Evolutionary conservation across 2,329 filamentous ascomycete species (phyloP), one percentile per base, ranked within the genome.

Genomic region (Paracoccidioides brasiliensis): DNA sequence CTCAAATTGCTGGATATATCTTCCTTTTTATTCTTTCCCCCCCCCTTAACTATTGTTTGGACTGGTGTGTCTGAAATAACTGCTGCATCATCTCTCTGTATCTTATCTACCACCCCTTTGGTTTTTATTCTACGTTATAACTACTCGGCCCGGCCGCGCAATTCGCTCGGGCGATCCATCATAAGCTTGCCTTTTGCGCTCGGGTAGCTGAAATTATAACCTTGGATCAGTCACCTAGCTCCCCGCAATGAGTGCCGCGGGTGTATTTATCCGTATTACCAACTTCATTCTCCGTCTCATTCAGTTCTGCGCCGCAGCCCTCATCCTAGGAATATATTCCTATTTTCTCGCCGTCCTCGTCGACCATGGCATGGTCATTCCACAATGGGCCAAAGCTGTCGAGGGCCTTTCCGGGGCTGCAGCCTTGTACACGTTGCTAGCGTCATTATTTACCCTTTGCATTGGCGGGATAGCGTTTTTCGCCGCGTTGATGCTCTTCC

Each of bases 321-420:
- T 95, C 61, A 80, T 91, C 58, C 80, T 96, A 59, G 85, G 80
- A 62, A 80, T 93, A 65, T 90, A 85, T 77, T 84, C 83, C 52
- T 95, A 94, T 77, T 94, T 90, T 77, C 81, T 96, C 52, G 82
- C 85, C 7, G 79, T 85, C 7, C 80, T 90, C 12, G 69, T 79
- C 59, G 80, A 84, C 64, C 81, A 88, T 71, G 64, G 82, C 62
- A 69, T 84, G 12, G 56, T 65, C 56, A 90, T 90, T 61, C 75
- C 79, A 15, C 80, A 71, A 62, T 84, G 80, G 73, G 73, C 85
- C 57, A 83, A 84, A 55, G 88, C 87, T 33, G 86, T 93, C 55
- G 83, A 84, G 65, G 88, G 88, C 60, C 83, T 96, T 57, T 79
- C 87, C 0, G 90, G 90, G 52, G 78, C 79, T 1, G 87, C 82